Evolutionary conservation across 1,284 basidiomycete species (phyloP), one percentile per base, ranked within the genome.

Genomic region (Austropuccinia psidii): DNA sequence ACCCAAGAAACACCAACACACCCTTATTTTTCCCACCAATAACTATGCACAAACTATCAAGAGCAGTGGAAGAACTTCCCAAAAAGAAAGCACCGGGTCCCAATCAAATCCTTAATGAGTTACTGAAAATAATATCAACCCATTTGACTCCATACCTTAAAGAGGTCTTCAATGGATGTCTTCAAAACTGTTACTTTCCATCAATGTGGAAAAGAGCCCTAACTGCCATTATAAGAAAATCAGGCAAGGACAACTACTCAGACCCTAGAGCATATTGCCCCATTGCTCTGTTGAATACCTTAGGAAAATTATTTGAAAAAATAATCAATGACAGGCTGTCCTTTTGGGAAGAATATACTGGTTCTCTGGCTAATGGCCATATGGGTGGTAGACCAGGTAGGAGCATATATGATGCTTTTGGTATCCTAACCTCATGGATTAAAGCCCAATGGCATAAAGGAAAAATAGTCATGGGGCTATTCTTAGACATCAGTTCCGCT

Each of bases 281-380:
- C 13, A 67, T 67, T 13, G 45, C 64, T 4, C 17, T 67, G 3
- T 27, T 67, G 1, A 49, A 49, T 21, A 52, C 47, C 11, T 1
- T 67, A 19, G 64, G 64, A 0, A 67, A 72, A 49, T 9, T 72
- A 2, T 54, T 72, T 27, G 69, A 72, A 39, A 60, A 55, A 15
- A n/a, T 69, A 2, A n/a, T 69, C 2, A 69, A 43, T 43, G 31
- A 69, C 8, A 17, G 41, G 2, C 52, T 69, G 11, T 43, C 43
- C 11, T 41, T 57, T 39, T 69, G 33, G 54, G 33, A 24, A 8
- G 54, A 69, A 13, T 21, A 50, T 1, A 47, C 37, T 9, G 15
- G 47, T n/a, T 5, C 47, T n/a, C 33, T 57, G 37, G 27, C 66
- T 9, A 21, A 17, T 1, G 19, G 54, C n/a, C 66, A 58, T 41